Base-by-base conservation (phyloP, 345 rosid genomes). In the Moringa oleifera region DNA sequence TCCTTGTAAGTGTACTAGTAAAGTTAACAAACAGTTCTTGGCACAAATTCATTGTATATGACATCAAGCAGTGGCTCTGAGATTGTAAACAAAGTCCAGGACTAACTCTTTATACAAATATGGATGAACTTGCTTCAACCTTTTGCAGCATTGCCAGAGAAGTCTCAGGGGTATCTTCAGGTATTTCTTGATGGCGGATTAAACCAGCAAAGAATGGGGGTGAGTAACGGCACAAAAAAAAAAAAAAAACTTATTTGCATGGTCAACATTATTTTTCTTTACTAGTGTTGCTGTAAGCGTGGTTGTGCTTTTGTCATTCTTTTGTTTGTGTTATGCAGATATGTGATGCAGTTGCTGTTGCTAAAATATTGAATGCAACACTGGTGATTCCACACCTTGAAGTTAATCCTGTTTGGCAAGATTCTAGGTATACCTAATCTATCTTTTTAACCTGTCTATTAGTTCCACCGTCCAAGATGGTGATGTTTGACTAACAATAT, bases 181-280 rank as follows among this genome's bases (percentile, higher is more conserved):
- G 90, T 94, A 4, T 90, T 94, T 69, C 96, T 94, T 62, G 97
- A 94, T 76, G 99, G 99, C 28, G 99, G 99, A 58, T 64, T 94
- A 64, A 94, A 94, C 77, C 99, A 94, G 80, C 99, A 90, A 70
- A 81, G 99, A 72, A 90, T 90, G 96, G 97, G 97, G 72, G 97
- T 94, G 58, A 73, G 88, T 79, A 56, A n/a, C 12, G 12, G 6
- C 47, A 41, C 6, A 41, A 7, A 15, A 41, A 41, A 41, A 4
- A 41, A 41, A 41, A 41, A 15, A 7, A 41, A 41, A 16, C 47
- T 5, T 41, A 11, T 41, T 16, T 16, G 12, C 12, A 15, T 4
- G 13, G 47, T 41, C 47, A 41, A 41, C 17, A 11, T 41, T 41
- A 41, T 41, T 41, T 41, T 4, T 41, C 12, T 11, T 16, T 16